Evolutionary conservation across 441 rosid genomes (phyloP).

Genomic region (Iberis amara): DNA sequence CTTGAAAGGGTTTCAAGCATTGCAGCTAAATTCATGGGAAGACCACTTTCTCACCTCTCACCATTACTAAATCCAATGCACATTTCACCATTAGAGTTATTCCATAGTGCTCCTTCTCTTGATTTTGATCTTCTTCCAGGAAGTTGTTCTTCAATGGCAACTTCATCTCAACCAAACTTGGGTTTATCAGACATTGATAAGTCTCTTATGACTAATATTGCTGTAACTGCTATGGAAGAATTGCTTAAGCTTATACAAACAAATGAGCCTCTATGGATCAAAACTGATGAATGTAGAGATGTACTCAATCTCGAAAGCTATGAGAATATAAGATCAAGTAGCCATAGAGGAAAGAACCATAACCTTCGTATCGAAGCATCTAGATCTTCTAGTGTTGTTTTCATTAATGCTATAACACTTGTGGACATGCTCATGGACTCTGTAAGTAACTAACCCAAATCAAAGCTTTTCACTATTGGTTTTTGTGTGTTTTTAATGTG

Average conservation of each 20-base stretch:
- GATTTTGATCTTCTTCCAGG: constrained; percentile 81
- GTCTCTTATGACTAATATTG: constrained; percentile 71
- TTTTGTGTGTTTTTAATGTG: constrained; percentile 5
- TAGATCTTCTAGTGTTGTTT: constrained; percentile 71
- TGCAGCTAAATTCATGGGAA: constrained; percentile 85
- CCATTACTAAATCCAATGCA: constrained; percentile 58
- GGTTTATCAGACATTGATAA: constrained; percentile 71
- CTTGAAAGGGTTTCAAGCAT: constrained; percentile 90
- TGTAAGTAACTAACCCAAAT: constrained; percentile 37
- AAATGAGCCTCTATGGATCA: constrained; percentile 78
- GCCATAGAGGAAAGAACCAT: constrained; percentile 44
- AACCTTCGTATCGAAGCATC: constrained; percentile 65
- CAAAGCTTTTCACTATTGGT: not conserved
- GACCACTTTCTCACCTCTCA: constrained; percentile 82
- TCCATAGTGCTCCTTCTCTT: constrained; percentile 64
- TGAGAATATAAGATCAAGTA: constrained; percentile 43
- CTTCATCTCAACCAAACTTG: constrained; percentile 42
- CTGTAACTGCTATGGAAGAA: constrained; percentile 74
- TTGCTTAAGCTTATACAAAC: constrained; percentile 71
- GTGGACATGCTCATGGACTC: constrained; percentile 86
- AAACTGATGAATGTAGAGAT: constrained; percentile 52
- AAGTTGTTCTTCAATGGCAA: constrained; percentile 35
- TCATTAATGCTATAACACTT: constrained; percentile 61
- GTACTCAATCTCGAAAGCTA: constrained; percentile 61
- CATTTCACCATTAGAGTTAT: constrained; percentile 59